Evolutionary conservation across 192 early-diverging fungal species (phyloP).

Genomic region (Backusella circina): DNA sequence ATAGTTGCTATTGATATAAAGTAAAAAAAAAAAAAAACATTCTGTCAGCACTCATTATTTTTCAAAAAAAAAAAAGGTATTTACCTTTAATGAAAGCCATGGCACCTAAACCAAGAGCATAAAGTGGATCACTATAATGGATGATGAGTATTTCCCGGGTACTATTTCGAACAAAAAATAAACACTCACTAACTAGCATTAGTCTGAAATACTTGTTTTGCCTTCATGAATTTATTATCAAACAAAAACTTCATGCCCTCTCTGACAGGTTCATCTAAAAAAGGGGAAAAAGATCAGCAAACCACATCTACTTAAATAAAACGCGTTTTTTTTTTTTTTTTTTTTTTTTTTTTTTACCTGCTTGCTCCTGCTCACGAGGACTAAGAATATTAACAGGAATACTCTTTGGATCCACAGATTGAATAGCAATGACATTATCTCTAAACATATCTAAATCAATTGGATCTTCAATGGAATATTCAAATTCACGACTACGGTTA

Average conservation of each 20-base stretch:
- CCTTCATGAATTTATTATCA: constrained; percentile 49
- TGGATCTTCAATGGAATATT: constrained; percentile 21
- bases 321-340: no score
- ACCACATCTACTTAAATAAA: not conserved
- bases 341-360: constrained; percentile 16
- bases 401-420: constrained; percentile 9
- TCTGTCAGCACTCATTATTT: not conserved
- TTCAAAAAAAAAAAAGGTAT: no score
- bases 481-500: constrained; percentile 10
- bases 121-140: constrained; percentile 39
- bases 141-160: not conserved
- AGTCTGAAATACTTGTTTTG: constrained; percentile 46
- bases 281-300: not conserved
- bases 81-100: constrained; percentile 56
- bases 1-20: constrained; percentile 19
- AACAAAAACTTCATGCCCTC: constrained; percentile 42
- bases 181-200: constrained; percentile 38
- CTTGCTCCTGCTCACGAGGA: constrained; percentile 32
- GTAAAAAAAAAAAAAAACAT: not conserved
- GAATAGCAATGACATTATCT: constrained; percentile 19
- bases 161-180: not conserved
- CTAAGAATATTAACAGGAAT: constrained; percentile 28
- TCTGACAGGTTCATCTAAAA: constrained; percentile 22
- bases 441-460: constrained; percentile 20
- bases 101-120: constrained; percentile 47